Evolutionary conservation across 495 filamentous ascomycete genomes (phyloP).

Genomic region (Poronia punctata): DNA sequence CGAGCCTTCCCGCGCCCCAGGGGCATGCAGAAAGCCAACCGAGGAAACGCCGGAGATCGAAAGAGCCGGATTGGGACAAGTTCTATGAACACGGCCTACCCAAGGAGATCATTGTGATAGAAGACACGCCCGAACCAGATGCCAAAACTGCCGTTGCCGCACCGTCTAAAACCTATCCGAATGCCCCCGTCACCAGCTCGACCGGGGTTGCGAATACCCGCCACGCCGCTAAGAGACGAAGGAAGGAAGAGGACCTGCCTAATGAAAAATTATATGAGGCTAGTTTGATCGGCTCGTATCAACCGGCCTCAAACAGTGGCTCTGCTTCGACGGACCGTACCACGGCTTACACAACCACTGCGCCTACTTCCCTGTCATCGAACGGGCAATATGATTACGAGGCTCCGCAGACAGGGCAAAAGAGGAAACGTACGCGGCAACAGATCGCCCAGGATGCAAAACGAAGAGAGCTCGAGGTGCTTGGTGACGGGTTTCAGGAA

Average conservation of each 20-base stretch:
- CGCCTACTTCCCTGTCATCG: slow-evolving; percentile 73
- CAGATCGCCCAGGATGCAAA: slow-evolving; percentile 76
- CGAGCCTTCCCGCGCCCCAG: slow-evolving; percentile 21
- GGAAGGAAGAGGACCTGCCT: slow-evolving; percentile 37
- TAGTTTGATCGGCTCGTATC: slow-evolving; percentile 65
- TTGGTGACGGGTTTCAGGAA: slow-evolving; percentile 62
- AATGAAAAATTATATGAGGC: slow-evolving; percentile 46
- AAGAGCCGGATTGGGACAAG: slow-evolving; percentile 73
- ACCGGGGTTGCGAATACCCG: slow-evolving; percentile 15
- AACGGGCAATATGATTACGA: slow-evolving; percentile 56
- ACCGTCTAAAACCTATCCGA: slow-evolving; percentile 24
- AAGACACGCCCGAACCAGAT: slow-evolving; percentile 73
- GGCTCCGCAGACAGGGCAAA: slow-evolving; percentile 55
- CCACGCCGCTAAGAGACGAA: slow-evolving; percentile 41
- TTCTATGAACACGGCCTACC: slow-evolving; percentile 93
- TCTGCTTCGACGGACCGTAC: slow-evolving; percentile 82
- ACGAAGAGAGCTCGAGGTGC: slow-evolving; percentile 58
- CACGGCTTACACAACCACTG: slow-evolving; percentile 75
- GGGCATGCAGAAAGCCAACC: slow-evolving; percentile 19
- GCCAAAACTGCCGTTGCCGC: slow-evolving; percentile 18
- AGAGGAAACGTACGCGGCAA: slow-evolving; percentile 79
- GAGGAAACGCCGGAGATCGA: slow-evolving; percentile 52
- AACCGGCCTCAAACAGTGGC: slow-evolving; percentile 57
- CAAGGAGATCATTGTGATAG: slow-evolving; percentile 91
- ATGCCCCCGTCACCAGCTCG: slow-evolving; percentile 19